Evolutionary conservation across 1,284 basidiomycete species (phyloP).

Genomic region (Xanthoconium separans): DNA sequence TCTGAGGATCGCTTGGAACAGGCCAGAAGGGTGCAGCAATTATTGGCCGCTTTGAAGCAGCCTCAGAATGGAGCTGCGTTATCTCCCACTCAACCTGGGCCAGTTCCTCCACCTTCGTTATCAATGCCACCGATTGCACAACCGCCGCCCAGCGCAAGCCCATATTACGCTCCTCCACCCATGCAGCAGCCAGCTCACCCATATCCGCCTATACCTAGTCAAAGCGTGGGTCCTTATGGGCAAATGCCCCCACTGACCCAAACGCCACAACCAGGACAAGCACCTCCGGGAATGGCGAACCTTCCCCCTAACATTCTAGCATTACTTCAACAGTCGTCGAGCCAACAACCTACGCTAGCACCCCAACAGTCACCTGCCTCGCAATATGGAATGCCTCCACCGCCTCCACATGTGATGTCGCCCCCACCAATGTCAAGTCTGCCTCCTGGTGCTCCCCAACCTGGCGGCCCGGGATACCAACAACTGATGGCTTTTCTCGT

Average conservation of each 20-base stretch:
- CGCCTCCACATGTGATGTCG: constrained; percentile 35
- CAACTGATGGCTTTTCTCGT: constrained; percentile 58
- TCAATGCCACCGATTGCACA: constrained; percentile 36
- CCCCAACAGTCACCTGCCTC: constrained; percentile 38
- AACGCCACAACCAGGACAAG: constrained; percentile 39
- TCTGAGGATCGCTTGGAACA: constrained; percentile 76
- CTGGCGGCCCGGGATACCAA: constrained; percentile 46
- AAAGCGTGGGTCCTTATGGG: constrained; percentile 36
- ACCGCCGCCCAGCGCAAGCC: constrained; percentile 32
- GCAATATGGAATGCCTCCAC: constrained; percentile 42
- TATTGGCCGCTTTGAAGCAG: constrained; percentile 76
- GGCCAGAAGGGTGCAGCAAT: constrained; percentile 78
- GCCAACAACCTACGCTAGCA: constrained; percentile 33
- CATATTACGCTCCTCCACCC: constrained; percentile 47
- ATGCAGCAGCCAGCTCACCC: constrained; percentile 33
- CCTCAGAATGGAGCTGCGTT: constrained; percentile 44
- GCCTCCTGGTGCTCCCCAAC: constrained; percentile 36
- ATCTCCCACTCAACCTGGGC: constrained; percentile 34
- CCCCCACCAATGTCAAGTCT: constrained; percentile 41
- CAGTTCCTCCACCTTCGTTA: constrained; percentile 34
- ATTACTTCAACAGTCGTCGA: constrained; percentile 50
- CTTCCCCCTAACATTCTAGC: constrained; percentile 67
- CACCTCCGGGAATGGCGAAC: constrained; percentile 37
- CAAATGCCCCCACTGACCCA: constrained; percentile 36
- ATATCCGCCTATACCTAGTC: constrained; percentile 35